phyloP scores from a whole-genome alignment of 1,139 yeast species.

The Pichia sp. region DNA sequence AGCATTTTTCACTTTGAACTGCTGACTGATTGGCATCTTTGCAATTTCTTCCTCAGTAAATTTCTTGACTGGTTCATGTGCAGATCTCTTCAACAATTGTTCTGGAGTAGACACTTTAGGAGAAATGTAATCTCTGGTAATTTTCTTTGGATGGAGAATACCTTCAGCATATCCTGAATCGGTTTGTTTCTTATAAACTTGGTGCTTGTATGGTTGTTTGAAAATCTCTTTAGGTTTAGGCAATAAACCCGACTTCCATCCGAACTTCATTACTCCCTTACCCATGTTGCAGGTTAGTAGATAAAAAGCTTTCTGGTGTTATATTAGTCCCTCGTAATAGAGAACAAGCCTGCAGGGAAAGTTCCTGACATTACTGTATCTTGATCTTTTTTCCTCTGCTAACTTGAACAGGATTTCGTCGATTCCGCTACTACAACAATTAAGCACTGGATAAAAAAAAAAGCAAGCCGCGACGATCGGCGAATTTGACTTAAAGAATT shows the following conservation, averaged over 20 bases:
- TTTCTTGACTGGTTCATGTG: constrained; percentile 35
- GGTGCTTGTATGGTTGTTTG: constrained; percentile 61
- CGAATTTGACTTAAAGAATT: background rate
- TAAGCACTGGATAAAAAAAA: background rate
- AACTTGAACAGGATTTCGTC: background rate
- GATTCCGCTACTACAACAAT: background rate
- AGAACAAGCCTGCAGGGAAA: too few species aligned
- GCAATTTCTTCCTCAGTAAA: constrained; percentile 28
- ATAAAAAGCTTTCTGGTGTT: background rate
- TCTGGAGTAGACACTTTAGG: constrained; percentile 47
- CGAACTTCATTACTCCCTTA: constrained; percentile 47
- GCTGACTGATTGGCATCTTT: constrained; percentile 44
- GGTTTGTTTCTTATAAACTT: constrained; percentile 43
- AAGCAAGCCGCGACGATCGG: background rate
- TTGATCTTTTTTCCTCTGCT: background rate
- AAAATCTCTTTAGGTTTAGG: constrained; percentile 73
- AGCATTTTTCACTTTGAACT: constrained; percentile 54
- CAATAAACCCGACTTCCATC: constrained; percentile 77
- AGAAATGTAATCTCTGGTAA: constrained; percentile 51
- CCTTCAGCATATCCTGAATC: constrained; percentile 73
- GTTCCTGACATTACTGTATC: too few species aligned
- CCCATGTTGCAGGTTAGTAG: constrained; percentile 36
- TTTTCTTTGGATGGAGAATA: constrained; percentile 64
- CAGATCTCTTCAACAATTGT: constrained; percentile 31
- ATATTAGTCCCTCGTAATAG: background rate